Percentiles rank a stretch among this genome's conserved stretches.
These are phyloP conservation scores for Saksenaea oblongispora DNA, from an alignment of 371 early-diverging fungal genomes.

Conservation along the genomic window DNA sequence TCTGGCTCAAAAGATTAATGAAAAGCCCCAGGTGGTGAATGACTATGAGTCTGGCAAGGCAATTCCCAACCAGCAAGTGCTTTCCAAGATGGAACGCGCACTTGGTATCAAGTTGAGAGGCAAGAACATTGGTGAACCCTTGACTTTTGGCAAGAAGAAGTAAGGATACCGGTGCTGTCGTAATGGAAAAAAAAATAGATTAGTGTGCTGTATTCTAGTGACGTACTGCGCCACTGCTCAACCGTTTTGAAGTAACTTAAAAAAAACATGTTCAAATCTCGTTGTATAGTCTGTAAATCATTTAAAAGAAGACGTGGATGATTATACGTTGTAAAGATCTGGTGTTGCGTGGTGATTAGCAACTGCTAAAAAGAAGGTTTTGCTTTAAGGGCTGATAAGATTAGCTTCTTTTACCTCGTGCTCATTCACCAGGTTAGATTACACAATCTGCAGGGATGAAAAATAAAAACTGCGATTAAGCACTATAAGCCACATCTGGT, in stretches of 20 bases:
- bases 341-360: too few relatives aligned
- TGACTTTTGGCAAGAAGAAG: slow-evolving; percentile 71
- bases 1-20: slow-evolving; percentile 79
- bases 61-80: slow-evolving; percentile 91
- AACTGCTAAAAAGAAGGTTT: not conserved
- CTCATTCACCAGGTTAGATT: not conserved
- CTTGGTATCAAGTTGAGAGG: slow-evolving; percentile 93
- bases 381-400: not conserved
- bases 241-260: not conserved
- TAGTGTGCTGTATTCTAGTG: not conserved
- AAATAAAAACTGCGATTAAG: not conserved
- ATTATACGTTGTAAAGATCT: not conserved
- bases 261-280: not conserved
- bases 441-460: not conserved
- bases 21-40: slow-evolving; percentile 80
- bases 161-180: slow-evolving; percentile 18
- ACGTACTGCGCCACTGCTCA: not conserved
- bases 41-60: slow-evolving; percentile 92
- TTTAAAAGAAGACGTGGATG: slow-evolving; percentile 2
- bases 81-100: slow-evolving; percentile 88
- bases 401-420: not conserved
- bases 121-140: slow-evolving; percentile 77
- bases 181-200: not conserved
- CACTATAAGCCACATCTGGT: not conserved
- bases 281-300: slow-evolving; percentile 4